A percentile compares a stretch with the other conserved stretches of the same genome.
phyloP scores from a whole-genome alignment of 208 protist genomes.

The Wallacemonas sp. region DNA sequence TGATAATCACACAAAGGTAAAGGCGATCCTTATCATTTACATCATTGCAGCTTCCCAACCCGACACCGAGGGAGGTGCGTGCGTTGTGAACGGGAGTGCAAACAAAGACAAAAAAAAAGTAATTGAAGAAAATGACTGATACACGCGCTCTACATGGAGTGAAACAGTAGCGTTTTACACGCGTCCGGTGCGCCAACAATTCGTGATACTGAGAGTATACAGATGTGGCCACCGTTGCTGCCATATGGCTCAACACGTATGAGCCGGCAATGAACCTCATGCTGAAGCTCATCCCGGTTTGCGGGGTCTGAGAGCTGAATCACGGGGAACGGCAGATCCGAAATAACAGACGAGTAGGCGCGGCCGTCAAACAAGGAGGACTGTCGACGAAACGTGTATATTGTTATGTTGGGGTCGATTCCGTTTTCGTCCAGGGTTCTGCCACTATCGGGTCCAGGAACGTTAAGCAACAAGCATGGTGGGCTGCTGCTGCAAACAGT shows the following conservation, averaged over 20 bases:
- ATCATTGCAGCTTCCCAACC: no score
- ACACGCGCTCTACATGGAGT: neutral
- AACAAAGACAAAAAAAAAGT: slow-evolving; percentile 5
- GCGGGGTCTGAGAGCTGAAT: neutral
- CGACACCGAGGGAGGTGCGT: no score
- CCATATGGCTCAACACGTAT: slow-evolving; percentile 1
- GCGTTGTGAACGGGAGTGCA: no score
- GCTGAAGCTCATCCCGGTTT: neutral
- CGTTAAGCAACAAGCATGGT: slow-evolving; percentile 17
- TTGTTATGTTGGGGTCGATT: slow-evolving; percentile 14
- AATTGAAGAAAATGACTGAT: slow-evolving; percentile 1
- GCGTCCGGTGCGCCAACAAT: neutral
- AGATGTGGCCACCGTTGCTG: neutral
- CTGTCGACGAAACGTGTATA: slow-evolving; percentile 20
- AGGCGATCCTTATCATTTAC: no score
- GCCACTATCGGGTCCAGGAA: slow-evolving; percentile 4
- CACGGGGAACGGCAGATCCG: slow-evolving; percentile 16
- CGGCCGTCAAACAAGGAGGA: slow-evolving; percentile 14
- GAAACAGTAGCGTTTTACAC: slow-evolving; percentile 6
- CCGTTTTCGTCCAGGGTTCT: slow-evolving; percentile 23
- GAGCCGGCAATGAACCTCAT: slow-evolving; percentile 6
- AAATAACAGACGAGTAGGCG: slow-evolving; percentile 16
- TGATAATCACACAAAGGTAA: no score
- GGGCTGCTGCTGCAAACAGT: slow-evolving; percentile 24
- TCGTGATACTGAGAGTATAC: slow-evolving; percentile 1